Evolutionary conservation across 768 basidiomycete species (phyloP).

Genomic region (Postia placenta): DNA sequence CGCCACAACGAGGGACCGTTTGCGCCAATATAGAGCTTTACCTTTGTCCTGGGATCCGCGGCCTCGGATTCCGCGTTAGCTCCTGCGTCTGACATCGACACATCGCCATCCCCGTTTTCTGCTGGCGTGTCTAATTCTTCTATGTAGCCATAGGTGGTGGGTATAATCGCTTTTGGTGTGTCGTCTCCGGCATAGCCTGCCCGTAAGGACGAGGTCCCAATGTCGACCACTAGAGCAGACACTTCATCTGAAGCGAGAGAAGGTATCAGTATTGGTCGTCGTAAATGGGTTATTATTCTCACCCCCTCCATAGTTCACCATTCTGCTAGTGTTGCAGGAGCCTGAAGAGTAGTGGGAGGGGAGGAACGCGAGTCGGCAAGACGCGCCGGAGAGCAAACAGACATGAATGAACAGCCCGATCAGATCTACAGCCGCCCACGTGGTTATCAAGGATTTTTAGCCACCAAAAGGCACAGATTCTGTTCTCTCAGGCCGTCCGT

Average conservation of each 20-base stretch:
- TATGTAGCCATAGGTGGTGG: constrained; percentile 82
- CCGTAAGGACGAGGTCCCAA: constrained; percentile 84
- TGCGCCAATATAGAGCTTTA: constrained; percentile 78
- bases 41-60: constrained; percentile 28
- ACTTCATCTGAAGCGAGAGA: constrained; percentile 68
- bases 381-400: background rate
- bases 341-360: background rate
- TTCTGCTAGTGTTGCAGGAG: constrained; percentile 24
- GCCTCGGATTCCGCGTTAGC: constrained; percentile 24
- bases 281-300: constrained; percentile 19
- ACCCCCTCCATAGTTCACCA: constrained; percentile 91
- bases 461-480: constrained; percentile 6
- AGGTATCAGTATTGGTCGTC: background rate
- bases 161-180: constrained; percentile 85
- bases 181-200: constrained; percentile 99
- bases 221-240: constrained; percentile 93
- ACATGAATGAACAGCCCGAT: constrained; percentile 21
- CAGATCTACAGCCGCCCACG: constrained; percentile 18
- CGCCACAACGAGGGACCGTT: constrained; percentile 89
- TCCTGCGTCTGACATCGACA: constrained; percentile 44
- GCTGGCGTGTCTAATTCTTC: constrained; percentile 7
- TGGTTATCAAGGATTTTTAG: constrained; percentile 20
- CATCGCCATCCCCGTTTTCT: constrained; percentile 34
- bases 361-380: background rate
- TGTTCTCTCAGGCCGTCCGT: background rate